phyloP scores from a whole-genome alignment of 805 yeast species.

The Starmera caribaea region DNA sequence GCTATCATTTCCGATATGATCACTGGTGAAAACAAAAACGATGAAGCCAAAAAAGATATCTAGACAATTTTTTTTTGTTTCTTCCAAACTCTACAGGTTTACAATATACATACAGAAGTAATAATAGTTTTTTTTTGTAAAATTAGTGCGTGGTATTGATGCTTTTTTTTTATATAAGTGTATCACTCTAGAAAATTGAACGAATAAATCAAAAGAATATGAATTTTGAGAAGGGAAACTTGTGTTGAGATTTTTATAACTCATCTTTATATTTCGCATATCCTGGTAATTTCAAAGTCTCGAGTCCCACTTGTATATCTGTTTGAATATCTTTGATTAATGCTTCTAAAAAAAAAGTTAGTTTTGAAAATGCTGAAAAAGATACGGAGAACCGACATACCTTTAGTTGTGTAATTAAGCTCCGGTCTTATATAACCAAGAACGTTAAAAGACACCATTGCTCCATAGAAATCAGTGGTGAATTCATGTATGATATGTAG shows the following conservation, averaged over 20 bases:
- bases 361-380: neutral
- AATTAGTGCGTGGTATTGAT: neutral
- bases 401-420: conserved; percentile 65
- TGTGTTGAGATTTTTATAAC: too few relatives aligned
- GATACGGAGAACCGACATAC: conserved; percentile 14
- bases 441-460: conserved; percentile 53
- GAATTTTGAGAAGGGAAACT: neutral
- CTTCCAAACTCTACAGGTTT: too few relatives aligned
- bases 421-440: conserved; percentile 92
- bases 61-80: conserved; percentile 3
- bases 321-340: conserved; percentile 72
- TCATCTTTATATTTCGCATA: conserved; percentile 25
- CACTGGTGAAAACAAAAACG: conserved; percentile 14
- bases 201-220: too few relatives aligned
- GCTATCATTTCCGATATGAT: conserved; percentile 27
- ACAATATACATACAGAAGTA: neutral
- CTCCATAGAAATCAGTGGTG: conserved; percentile 68
- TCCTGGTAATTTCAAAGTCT: conserved; percentile 33
- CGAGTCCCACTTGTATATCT: conserved; percentile 64
- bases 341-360: conserved; percentile 40
- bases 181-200: too few relatives aligned
- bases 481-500: conserved; percentile 79
- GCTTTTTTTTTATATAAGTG: neutral
- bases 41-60: conserved; percentile 18
- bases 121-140: neutral